A percentile compares a stretch with the other conserved stretches of the same genome.
phyloP scores from a whole-genome alignment of 352 stramenopile species.

The Bremia lactucae region DNA sequence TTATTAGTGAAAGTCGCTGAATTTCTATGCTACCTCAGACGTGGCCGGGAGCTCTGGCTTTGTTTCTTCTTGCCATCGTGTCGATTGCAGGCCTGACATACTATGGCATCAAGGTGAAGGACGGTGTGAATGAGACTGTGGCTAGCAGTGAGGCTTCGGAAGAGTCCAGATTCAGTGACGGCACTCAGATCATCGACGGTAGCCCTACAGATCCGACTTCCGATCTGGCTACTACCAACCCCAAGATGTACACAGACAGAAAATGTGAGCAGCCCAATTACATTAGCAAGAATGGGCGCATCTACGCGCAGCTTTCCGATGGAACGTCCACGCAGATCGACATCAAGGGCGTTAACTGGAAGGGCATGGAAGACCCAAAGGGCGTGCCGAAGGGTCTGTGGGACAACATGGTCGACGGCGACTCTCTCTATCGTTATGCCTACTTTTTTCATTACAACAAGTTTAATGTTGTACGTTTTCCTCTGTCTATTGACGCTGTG shows the following conservation, averaged over 20 bases:
- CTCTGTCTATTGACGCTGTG: constrained; percentile 60
- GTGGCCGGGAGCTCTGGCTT: constrained; percentile 60
- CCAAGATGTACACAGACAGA: constrained; percentile 53
- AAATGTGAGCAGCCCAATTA: constrained; percentile 77
- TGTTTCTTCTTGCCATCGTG: constrained; percentile 44
- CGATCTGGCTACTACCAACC: constrained; percentile 56
- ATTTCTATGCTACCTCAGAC: constrained; percentile 25
- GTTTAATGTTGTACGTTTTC: constrained; percentile 73
- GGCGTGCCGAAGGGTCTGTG: constrained; percentile 68
- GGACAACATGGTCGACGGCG: constrained; percentile 71
- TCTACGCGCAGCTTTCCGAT: constrained; percentile 43
- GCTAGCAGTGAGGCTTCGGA: constrained; percentile 40
- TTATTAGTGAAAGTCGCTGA: constrained; percentile 3
- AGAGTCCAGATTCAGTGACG: constrained; percentile 37
- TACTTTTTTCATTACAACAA: constrained; percentile 69
- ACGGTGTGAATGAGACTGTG: constrained; percentile 38
- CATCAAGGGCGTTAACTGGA: constrained; percentile 83
- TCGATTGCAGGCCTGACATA: constrained; percentile 62
- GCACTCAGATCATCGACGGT: constrained; percentile 58
- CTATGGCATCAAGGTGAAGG: constrained; percentile 57
- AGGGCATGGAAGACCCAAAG: constrained; percentile 65
- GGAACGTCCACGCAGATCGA: constrained; percentile 54
- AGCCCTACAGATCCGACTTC: constrained; percentile 28
- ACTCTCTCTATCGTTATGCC: constrained; percentile 63
- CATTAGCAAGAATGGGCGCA: constrained; percentile 64